Conservation (phyloP, 768 basidiomycete species). For the Tremella mesenterica region DNA sequence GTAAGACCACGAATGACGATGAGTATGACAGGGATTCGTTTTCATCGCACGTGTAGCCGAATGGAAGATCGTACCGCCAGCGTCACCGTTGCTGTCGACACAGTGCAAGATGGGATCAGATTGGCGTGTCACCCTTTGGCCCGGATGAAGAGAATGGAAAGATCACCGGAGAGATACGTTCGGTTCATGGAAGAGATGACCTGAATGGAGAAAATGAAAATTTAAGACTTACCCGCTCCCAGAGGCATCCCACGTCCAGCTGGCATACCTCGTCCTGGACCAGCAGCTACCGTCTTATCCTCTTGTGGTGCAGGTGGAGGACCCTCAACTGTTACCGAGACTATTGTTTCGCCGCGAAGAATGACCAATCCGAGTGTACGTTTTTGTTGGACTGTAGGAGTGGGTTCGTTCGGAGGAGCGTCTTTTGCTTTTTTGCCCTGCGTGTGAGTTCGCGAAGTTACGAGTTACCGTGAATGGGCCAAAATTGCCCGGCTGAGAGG, state of each 20-base stretch:
- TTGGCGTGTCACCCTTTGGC: too few species aligned
- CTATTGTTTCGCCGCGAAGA: constrained; percentile 89
- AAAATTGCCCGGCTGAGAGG: not conserved
- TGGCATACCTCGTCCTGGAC: constrained; percentile 90
- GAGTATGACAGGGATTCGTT: too few species aligned
- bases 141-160: not conserved
- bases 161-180: not conserved
- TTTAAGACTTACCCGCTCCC: constrained; percentile 43
- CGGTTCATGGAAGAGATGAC: not conserved
- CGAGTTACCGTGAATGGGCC: not conserved
- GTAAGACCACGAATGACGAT: too few species aligned
- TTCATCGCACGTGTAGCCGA: too few species aligned
- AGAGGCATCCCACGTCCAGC: constrained; percentile 90
- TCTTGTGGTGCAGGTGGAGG: constrained; percentile 86
- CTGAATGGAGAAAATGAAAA: not conserved
- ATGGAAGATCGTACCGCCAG: too few species aligned
- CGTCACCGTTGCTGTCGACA: too few species aligned
- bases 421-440: constrained; percentile 49
- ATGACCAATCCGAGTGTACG: constrained; percentile 93
- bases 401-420: constrained; percentile 55
- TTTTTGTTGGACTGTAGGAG: constrained; percentile 75
- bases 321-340: constrained; percentile 88
- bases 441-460: not conserved
- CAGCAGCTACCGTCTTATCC: constrained; percentile 72
- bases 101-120: too few species aligned